phyloP scores from a whole-genome alignment of 2,329 filamentous ascomycete species.

The Pseudocercospora musae region DNA sequence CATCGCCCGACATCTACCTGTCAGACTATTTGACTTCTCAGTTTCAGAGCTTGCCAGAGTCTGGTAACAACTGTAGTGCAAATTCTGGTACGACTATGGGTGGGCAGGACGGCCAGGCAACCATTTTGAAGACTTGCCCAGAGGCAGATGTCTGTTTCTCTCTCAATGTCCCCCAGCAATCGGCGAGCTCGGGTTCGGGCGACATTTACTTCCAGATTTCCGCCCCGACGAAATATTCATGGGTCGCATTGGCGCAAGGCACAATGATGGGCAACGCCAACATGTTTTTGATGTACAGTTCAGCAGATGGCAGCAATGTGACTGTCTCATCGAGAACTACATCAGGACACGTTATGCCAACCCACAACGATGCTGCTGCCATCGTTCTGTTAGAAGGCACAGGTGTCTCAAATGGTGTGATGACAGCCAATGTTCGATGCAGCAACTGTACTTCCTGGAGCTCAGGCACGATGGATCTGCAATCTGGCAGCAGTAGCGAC shows the following conservation, averaged over 20 bases:
- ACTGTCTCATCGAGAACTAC: conserved; percentile 53
- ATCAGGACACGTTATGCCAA: conserved; percentile 43
- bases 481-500: conserved; percentile 36
- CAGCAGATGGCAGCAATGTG: conserved; percentile 50
- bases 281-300: conserved; percentile 58
- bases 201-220: conserved; percentile 57
- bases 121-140: neutral
- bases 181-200: conserved; percentile 49
- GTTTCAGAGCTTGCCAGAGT: conserved; percentile 6
- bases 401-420: conserved; percentile 49
- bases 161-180: conserved; percentile 53
- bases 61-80: conserved; percentile 12
- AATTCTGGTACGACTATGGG: neutral
- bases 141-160: conserved; percentile 42
- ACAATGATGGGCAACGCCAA: conserved; percentile 52
- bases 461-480: conserved; percentile 51
- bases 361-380: conserved; percentile 40
- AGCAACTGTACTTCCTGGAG: conserved; percentile 51
- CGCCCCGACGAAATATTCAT: conserved; percentile 51
- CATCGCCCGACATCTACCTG: conserved; percentile 4
- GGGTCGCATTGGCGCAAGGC: conserved; percentile 53
- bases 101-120: neutral
- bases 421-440: conserved; percentile 57
- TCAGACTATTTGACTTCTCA: conserved; percentile 7
- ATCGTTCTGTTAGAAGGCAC: conserved; percentile 52